Base-by-base conservation (phyloP, 2,329 filamentous ascomycete genomes). In the Rhinocladiella mackenziei region DNA sequence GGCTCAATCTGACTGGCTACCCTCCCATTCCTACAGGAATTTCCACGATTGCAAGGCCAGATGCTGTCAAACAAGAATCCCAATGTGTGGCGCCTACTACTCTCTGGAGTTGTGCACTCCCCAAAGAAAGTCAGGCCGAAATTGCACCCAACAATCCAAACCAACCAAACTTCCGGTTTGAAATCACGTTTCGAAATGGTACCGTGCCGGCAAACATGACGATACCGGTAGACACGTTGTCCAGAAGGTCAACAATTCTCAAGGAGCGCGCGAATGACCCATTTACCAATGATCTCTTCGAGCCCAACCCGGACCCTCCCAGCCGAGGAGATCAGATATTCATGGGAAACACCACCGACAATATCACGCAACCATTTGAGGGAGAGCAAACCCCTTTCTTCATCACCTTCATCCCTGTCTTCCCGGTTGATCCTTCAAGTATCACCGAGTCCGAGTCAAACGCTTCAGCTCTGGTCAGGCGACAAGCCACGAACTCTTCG, bases 351-450 rank as follows among this genome's bases (percentile, higher is more conserved):
- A 89, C 86, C 0, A 94, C 89, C 0, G 91, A 97, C 58, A 75
- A 76, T 0, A 80, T 86, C 50, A 71, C 75, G 9, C 73, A 75
- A 58, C 76, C 30, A 67, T 95, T 91, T 63, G 81, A 82, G 1
- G 89, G 89, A 53, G 89, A 95, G 66, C 76, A 82, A 6, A 94
- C 91, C 0, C 89, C 91, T 0, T 94, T 96, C 65, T 94, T 84
- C 63, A 84, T 95, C 54, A 87, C 81, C 19, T 73, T 94, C 42
- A 67, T 89, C 8, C 67, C 61, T 4, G 53, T 65, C 1, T 56
- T 60, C 4, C 58, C 64, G 5, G 46, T 62, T 57, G 63, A 69
- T 3, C 72, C 75, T 0, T 45, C 40, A n/a, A 47, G 53, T 26
- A 9, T 38, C 11, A 54, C 42, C 35, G 43, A 10, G 23, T 54